These are phyloP conservation scores for Rhizodiscina lignyota DNA, from an alignment of 495 filamentous ascomycete species.

Conservation along the genomic window DNA sequence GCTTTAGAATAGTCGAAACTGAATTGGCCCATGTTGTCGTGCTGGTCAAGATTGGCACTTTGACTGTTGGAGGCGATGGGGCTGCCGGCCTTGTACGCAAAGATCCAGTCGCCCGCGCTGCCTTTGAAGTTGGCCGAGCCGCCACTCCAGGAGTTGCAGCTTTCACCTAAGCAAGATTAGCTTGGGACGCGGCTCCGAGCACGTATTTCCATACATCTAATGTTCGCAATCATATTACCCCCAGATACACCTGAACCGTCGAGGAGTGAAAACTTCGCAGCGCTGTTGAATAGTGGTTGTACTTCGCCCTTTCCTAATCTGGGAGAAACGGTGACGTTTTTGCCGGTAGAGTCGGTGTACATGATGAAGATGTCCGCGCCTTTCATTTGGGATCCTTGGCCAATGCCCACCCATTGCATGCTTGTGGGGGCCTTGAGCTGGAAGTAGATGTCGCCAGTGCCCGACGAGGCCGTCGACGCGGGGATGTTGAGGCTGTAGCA, in stretches of 20 bases:
- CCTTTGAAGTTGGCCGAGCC: constrained; percentile 27
- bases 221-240: constrained; percentile 23
- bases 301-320: constrained; percentile 12
- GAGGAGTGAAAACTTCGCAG: constrained; percentile 18
- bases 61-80: constrained; percentile 35
- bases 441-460: constrained; percentile 24
- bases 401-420: constrained; percentile 21
- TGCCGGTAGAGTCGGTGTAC: constrained; percentile 17
- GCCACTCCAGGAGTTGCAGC: constrained; percentile 40
- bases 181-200: not conserved
- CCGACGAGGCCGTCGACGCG: constrained; percentile 14
- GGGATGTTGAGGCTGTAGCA: constrained; percentile 23
- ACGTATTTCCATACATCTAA: constrained; percentile 14
- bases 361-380: constrained; percentile 24
- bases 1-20: constrained; percentile 37
- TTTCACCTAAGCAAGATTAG: constrained; percentile 25
- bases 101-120: constrained; percentile 43
- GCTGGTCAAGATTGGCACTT: constrained; percentile 35
- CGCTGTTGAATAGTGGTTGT: constrained; percentile 12
- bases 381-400: constrained; percentile 20
- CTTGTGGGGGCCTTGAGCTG: constrained; percentile 20
- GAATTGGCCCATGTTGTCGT: constrained; percentile 36
- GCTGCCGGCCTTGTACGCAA: constrained; percentile 40
- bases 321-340: constrained; percentile 24
- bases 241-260: constrained; percentile 20